Percentiles rank a stretch among this genome's conserved stretches.
These are phyloP conservation scores for Tephrocybe sp. DNA, from an alignment of 768 basidiomycete genomes.

Conservation along the genomic window DNA sequence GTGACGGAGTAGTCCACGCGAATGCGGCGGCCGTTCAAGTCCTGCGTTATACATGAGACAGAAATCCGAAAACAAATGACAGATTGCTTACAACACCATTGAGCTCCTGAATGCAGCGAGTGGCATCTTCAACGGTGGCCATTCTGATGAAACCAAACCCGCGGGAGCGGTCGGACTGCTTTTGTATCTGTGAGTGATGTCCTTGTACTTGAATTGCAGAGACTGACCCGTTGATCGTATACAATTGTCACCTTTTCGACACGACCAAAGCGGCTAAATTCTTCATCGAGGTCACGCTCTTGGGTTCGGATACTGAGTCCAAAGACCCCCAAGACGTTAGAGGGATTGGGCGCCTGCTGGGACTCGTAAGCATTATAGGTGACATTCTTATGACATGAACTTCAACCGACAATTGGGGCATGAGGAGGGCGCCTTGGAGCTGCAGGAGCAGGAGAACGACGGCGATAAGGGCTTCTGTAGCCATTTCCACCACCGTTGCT, in stretches of 20 bases:
- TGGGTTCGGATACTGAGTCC: constrained; percentile 95
- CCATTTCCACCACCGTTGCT: constrained; percentile 46
- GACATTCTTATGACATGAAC: constrained; percentile 10
- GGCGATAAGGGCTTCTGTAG: constrained; percentile 60
- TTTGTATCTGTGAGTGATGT: constrained; percentile 16
- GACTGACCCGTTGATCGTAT: constrained; percentile 90
- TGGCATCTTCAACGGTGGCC: constrained; percentile 85
- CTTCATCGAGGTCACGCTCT: constrained; percentile 92
- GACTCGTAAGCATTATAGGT: constrained; percentile 33
- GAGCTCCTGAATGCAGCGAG: constrained; percentile 82
- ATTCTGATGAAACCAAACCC: constrained; percentile 99
- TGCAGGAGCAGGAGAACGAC: constrained; percentile 61
- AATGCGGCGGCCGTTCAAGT: constrained; percentile 92
- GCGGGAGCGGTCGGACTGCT: constrained; percentile 89
- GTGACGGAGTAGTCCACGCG: constrained; percentile 98
- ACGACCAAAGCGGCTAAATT: constrained; percentile 84
- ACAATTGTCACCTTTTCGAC: constrained; percentile 97
- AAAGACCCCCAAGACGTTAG: constrained; percentile 93
- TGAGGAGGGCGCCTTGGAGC: constrained; percentile 65
- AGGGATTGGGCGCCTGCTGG: constrained; percentile 83
- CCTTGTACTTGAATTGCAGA: neutral
- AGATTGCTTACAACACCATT: constrained; percentile 92
- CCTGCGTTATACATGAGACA: constrained; percentile 42
- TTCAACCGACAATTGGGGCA: constrained; percentile 68
- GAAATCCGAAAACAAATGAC: neutral